Evolutionary conservation across 2,329 filamentous ascomycete species (phyloP), one percentile per base, ranked within the genome.

Genomic region (Colletotrichum navitas): DNA sequence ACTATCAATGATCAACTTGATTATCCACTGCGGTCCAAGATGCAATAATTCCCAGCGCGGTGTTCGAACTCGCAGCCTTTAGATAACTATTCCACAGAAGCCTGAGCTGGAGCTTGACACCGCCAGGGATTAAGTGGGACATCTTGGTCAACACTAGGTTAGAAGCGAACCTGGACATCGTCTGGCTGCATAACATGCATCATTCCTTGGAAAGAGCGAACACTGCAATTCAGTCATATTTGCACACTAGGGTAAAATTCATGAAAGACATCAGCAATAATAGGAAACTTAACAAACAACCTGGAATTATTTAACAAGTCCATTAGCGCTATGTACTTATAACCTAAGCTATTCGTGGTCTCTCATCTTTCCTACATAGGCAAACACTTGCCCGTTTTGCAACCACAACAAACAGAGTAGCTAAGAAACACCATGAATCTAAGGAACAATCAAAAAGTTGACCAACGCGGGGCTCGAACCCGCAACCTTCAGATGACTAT

Each of bases 401-500:
- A 14, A 5, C 12, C 12, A 14, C 5, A 39, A 14, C 39, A 41
- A 18, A 6, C 39, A 10, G 14, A 18, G 16, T 14, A 18, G 39
- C 39, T 6, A 5, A 5, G 39, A 41, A 41, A 41, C 39, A 41
- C 3, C 10, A 41, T 41, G 4, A 18, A 41, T 41, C 16, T 5
- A 18, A 18, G 39, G 5, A 6, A 18, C 4, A 5, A 41, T 5
- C 18, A 43, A 45, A 10, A 11, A 8, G 10, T 1, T 71, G 68
- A 72, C 65, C 69, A 72, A 60, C 65, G 69, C 45, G 65, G 69
- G 69, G 54, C 69, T 72, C 69, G 69, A 72, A 69, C 69, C 69
- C 69, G 45, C 69, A 72, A 54, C 69, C 69, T 63, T 52, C 69
- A 72, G 69, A 72, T 72, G 1, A 18, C 61, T 14, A 41, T 18